Evolutionary conservation across 1,284 basidiomycete species (phyloP), one percentile per base, ranked within the genome.

Genomic region (Fomitopsis betulina): DNA sequence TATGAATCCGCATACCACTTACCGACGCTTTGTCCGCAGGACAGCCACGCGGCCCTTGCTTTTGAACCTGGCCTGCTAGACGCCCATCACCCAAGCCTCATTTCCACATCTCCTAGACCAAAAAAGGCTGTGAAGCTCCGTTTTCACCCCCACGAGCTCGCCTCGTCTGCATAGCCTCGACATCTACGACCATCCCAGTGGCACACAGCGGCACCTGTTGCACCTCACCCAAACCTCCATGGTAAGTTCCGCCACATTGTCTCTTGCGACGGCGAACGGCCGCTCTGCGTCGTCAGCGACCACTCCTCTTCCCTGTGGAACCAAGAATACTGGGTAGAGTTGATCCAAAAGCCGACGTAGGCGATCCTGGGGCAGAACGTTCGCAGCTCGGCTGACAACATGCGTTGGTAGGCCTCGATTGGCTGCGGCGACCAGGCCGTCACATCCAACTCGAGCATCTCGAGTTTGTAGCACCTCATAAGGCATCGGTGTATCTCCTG

Each of bases 371-470:
- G 65, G 57, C 70, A 70, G 62, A 65, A 74, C 15, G 62, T 68
- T 21, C 63, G 68, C 32, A 73, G 56, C 56, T 73, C 73, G 15
- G 65, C 60, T 19, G 67, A 62, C 56, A 74, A 32, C 52, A 65
- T 60, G 30, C 68, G 68, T 54, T 72, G 71, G 27, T 67, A 55
- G 23, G 52, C 37, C 19, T 64, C 59, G 21, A 57, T 55, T 23
- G 70, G 68, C 15, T 52, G 60, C 5, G 69, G 66, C 7, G 59
- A 49, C 72, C 70, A 72, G 49, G 61, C 58, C 17, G 65, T 58
- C 38, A 71, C 58, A 38, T 75, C 70, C 39, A 75, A 37, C 60
- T 72, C 72, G 33, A 75, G 52, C 33, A 59, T 42, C 39, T 65
- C 58, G 32, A 75, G 67, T 32, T 60, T 55, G 39, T 59, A 55